A percentile compares a stretch with the other conserved stretches of the same genome.
Evolutionary conservation across 345 rosid genomes (phyloP).

Genomic region (Salix purpurea): DNA sequence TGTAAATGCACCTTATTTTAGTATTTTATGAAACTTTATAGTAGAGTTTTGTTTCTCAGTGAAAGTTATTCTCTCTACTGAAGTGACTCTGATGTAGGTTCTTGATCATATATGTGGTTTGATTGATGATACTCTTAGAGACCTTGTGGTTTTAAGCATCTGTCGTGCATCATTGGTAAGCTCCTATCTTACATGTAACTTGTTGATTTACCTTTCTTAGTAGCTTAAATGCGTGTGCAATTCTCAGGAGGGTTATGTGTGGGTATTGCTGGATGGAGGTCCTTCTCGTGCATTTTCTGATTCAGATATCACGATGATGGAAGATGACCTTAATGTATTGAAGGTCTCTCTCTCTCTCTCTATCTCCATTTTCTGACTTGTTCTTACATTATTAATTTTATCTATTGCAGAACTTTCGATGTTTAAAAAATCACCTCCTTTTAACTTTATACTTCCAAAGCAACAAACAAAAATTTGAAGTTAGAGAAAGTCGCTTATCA

Average conservation of each 20-base stretch:
- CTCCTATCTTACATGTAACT: neutral
- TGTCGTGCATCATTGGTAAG: slow-evolving; percentile 68
- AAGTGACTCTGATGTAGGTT: slow-evolving; percentile 45
- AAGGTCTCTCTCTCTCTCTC: slow-evolving; percentile 40
- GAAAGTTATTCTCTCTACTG: slow-evolving; percentile 10
- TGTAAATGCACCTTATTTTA: neutral
- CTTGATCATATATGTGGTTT: slow-evolving; percentile 71
- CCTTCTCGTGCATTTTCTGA: slow-evolving; percentile 86
- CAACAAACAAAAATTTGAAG: neutral
- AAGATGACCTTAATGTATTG: slow-evolving; percentile 70
- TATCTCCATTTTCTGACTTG: neutral
- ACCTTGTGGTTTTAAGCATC: slow-evolving; percentile 73
- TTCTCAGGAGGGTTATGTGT: slow-evolving; percentile 63
- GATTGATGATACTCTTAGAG: slow-evolving; percentile 71
- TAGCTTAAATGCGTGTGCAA: slow-evolving; percentile 6
- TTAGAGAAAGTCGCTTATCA: neutral
- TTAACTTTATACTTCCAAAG: too few species aligned
- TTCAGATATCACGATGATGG: slow-evolving; percentile 67
- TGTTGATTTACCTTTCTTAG: neutral
- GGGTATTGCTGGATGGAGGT: slow-evolving; percentile 93
- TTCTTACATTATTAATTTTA: too few species aligned
- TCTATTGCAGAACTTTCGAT: neutral
- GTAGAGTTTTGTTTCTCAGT: neutral
- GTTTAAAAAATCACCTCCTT: neutral
- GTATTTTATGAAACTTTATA: neutral